phyloP scores from a whole-genome alignment of 768 basidiomycete genomes.

The Suillus hirtellus region DNA sequence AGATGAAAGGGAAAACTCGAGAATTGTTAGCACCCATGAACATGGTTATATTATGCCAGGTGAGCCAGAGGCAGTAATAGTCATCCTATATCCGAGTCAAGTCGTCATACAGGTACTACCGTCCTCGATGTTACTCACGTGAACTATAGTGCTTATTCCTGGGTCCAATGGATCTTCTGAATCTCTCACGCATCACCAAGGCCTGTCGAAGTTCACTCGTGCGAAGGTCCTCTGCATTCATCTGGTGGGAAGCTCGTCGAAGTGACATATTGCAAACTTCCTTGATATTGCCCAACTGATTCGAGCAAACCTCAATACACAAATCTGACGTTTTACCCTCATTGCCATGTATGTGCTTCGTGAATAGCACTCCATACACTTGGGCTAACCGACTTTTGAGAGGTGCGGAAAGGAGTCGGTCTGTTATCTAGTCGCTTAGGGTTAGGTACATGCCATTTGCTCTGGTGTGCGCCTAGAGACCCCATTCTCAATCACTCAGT shows the following conservation, averaged over 20 bases:
- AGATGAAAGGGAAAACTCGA: conserved; percentile 4
- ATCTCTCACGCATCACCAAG: conserved; percentile 41
- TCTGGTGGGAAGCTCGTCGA: conserved; percentile 31
- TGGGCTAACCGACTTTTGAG: background rate
- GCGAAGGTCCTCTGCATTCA: conserved; percentile 24
- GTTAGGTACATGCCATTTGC: conserved; percentile 8
- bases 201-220: conserved; percentile 38
- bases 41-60: conserved; percentile 23
- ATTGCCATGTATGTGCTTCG: conserved; percentile 22
- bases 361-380: background rate
- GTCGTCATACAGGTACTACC: background rate
- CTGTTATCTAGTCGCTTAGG: conserved; percentile 9
- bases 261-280: conserved; percentile 27
- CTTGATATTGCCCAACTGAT: conserved; percentile 17
- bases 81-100: background rate
- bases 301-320: conserved; percentile 20
- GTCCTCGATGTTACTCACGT: background rate
- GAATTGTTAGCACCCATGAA: conserved; percentile 33
- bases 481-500: background rate
- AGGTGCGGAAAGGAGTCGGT: background rate
- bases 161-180: conserved; percentile 40
- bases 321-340: conserved; percentile 16
- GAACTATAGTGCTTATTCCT: conserved; percentile 29
- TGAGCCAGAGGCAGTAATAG: conserved; percentile 1
- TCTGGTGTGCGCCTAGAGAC: background rate